Evolutionary conservation across 2,329 filamentous ascomycete genomes (phyloP), one percentile per base, ranked within the genome.

Genomic region (Emergomyces orientalis): DNA sequence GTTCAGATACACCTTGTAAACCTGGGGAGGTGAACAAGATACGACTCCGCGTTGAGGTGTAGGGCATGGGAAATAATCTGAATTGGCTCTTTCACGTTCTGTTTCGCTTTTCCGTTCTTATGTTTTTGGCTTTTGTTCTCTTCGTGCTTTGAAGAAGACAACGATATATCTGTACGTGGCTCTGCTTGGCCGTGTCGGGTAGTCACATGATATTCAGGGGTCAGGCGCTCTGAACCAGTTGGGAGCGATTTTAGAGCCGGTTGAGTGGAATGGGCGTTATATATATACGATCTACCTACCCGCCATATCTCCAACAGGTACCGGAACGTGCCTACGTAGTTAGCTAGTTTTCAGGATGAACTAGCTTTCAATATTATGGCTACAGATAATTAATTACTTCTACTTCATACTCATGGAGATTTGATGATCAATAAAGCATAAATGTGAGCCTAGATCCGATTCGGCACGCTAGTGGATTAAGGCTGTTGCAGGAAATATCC

Each of bases 1-100:
- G 6, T 65, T 65, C 19, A 55, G 64, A 34, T 62, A 65, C 59
- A 65, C 64, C 3, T n/a, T 63, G 14, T 63, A 59, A 56, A 22
- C 49, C 9, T 11, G 45, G 14, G 19, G 19, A 22, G 5, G 1
- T 39, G 14, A 22, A 49, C 41, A 2, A 7, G 41, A 22, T 49
- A 14, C 30, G 17, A 3, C 17, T 14, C 8, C 51, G 32, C 17
- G 22, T 19, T 22, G 19, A 54, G 27, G 14, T n/a, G 5, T 54
- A n/a, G 27, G 17, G n/a, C 9, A n/a, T 32, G 17, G 9, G 9
- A 14, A 45, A 11, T 34, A 34, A n/a, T 22, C 13, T n/a, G 19
- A n/a, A 2, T 34, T 13, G 17, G 27, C 1, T 54, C 27, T 54
- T n/a, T n/a, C 3, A 9, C 8, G 27, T n/a, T 54, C 13, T 19